phyloP scores from a whole-genome alignment of 148 eudicot genomes.

The Spergularia bocconei region DNA sequence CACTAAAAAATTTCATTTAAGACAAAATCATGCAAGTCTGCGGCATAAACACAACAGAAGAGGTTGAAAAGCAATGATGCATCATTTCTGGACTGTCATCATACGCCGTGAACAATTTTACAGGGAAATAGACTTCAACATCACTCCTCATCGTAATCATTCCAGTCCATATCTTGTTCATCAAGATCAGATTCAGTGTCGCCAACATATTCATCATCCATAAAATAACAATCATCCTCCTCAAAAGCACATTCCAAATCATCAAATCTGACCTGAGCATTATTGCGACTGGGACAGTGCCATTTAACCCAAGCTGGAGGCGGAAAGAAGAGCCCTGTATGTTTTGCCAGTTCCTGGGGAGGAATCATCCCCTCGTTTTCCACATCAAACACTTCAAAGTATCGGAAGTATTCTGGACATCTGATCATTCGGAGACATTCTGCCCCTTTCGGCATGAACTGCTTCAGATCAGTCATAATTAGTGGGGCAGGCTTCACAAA shows the following conservation, averaged over 20 bases:
- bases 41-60: too few relatives aligned
- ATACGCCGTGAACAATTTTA: too few relatives aligned
- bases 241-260: background rate
- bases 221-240: background rate
- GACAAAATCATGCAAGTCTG: too few relatives aligned
- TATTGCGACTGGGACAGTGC: constrained; percentile 1
- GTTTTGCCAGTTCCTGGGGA: background rate
- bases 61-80: too few relatives aligned
- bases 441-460: background rate
- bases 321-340: constrained; percentile 12
- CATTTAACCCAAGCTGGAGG: constrained; percentile 20
- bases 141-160: too few relatives aligned
- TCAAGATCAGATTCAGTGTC: background rate
- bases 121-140: too few relatives aligned
- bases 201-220: background rate
- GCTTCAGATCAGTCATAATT: background rate
- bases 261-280: constrained; percentile 4
- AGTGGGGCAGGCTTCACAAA: background rate
- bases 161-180: too few relatives aligned
- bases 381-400: constrained; percentile 5
- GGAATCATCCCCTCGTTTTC: background rate
- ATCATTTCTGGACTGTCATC: too few relatives aligned
- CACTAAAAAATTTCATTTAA: too few relatives aligned
- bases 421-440: background rate
- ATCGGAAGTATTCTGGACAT: background rate